Conservation (phyloP, 2,329 filamentous ascomycete genomes). For the Lecanicillium sp. region DNA sequence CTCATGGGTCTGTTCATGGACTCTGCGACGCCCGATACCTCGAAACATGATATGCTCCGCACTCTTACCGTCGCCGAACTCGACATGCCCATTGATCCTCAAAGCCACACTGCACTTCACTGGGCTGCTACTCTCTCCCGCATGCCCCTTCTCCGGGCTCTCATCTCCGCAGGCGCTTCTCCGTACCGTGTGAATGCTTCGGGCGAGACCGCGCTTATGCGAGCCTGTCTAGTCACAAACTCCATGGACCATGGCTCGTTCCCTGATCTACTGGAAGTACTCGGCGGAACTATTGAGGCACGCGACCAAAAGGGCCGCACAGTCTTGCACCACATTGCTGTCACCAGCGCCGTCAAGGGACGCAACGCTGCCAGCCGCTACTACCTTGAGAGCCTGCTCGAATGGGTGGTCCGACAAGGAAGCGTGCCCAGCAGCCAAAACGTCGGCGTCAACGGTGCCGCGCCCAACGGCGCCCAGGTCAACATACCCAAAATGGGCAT, state of each 20-base stretch:
- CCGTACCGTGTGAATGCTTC: slow-evolving; percentile 82
- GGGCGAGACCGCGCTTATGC: slow-evolving; percentile 89
- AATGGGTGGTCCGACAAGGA: slow-evolving; percentile 87
- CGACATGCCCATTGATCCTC: slow-evolving; percentile 86
- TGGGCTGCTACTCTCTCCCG: slow-evolving; percentile 94
- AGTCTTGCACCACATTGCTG: slow-evolving; percentile 90
- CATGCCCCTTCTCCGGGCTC: slow-evolving; percentile 70
- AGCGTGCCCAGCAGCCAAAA: slow-evolving; percentile 53
- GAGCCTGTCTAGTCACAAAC: slow-evolving; percentile 88
- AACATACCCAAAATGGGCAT: slow-evolving; percentile 67
- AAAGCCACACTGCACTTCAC: slow-evolving; percentile 84
- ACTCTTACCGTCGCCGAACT: slow-evolving; percentile 73
- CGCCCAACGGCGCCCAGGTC: slow-evolving; percentile 35
- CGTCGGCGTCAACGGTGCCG: slow-evolving; percentile 26
- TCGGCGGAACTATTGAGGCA: slow-evolving; percentile 85
- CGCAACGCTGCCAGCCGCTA: slow-evolving; percentile 88
- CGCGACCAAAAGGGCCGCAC: slow-evolving; percentile 85
- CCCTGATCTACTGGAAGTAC: slow-evolving; percentile 79
- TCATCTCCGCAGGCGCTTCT: slow-evolving; percentile 79
- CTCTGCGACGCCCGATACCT: slow-evolving; percentile 60
- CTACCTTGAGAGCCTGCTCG: slow-evolving; percentile 88
- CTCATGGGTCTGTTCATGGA: slow-evolving; percentile 81
- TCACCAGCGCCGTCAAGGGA: slow-evolving; percentile 92
- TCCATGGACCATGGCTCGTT: slow-evolving; percentile 89
- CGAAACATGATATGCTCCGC: slow-evolving; percentile 69